phyloP scores from a whole-genome alignment of 441 rosid species.

The Capsella rubella region DNA sequence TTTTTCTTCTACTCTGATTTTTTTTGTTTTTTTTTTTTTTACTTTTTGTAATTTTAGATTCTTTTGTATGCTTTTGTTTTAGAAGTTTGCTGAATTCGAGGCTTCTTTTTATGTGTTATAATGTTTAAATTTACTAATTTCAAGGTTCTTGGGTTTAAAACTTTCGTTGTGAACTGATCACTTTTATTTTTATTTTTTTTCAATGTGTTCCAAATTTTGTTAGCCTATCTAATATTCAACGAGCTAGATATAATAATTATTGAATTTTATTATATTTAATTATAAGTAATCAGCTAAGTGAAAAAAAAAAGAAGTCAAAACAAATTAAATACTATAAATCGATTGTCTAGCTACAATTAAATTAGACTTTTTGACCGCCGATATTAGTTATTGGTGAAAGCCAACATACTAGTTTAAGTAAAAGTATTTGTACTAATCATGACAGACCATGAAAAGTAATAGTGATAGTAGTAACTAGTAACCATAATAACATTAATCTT shows the following conservation, averaged over 20 bases:
- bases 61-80: slow-evolving; percentile 31
- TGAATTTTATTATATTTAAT: neutral
- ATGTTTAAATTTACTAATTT: slow-evolving; percentile 33
- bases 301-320: neutral
- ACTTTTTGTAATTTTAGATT: slow-evolving; percentile 27
- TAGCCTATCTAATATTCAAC: neutral
- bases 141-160: slow-evolving; percentile 16
- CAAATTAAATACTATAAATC: neutral
- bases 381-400: neutral
- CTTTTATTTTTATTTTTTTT: slow-evolving; percentile 4
- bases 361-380: neutral
- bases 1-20: slow-evolving; percentile 24
- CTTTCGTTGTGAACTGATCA: neutral
- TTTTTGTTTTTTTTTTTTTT: neutral
- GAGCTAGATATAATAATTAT: neutral
- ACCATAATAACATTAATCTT: neutral
- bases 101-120: slow-evolving; percentile 30
- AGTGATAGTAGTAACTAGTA: neutral
- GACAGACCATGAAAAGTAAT: neutral
- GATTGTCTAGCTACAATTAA: neutral
- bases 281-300: neutral
- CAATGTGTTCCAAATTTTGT: neutral
- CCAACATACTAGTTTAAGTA: neutral
- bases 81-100: slow-evolving; percentile 36
- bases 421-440: neutral